Conservation (phyloP, 306 rosid species). For the Elaeagnus macrophylla region DNA sequence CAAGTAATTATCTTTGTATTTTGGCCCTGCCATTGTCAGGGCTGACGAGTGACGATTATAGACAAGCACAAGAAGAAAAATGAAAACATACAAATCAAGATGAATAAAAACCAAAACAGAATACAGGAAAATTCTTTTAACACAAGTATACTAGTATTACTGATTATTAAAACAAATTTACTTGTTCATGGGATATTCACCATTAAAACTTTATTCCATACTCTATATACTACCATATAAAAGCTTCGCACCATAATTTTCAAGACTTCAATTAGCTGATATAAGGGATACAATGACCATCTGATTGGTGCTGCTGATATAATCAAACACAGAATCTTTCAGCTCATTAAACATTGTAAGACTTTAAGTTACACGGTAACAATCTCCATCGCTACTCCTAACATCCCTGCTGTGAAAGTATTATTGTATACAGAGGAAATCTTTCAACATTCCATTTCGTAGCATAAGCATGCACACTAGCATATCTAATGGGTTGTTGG, state of each 20-base stretch:
- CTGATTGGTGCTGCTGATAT: conserved; percentile 14
- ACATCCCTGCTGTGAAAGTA: conserved; percentile 10
- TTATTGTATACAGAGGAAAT: conserved; percentile 5
- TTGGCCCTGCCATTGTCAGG: too few species aligned
- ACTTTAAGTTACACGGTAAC: conserved; percentile 14
- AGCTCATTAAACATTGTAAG: conserved; percentile 18
- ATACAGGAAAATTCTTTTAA: conserved; percentile 7
- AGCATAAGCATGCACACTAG: conserved; percentile 15
- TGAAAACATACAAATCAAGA: background rate
- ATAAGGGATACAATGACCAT: conserved; percentile 6
- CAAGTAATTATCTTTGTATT: too few species aligned
- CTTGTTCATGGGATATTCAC: conserved; percentile 18
- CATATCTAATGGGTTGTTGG: conserved; percentile 26
- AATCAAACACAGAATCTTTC: conserved; percentile 19
- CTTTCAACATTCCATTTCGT: conserved; percentile 18
- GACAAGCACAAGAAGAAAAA: background rate
- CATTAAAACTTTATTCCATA: conserved; percentile 17
- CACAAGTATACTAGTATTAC: conserved; percentile 13
- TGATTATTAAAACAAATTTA: background rate
- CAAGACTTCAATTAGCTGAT: conserved; percentile 9
- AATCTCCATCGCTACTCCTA: conserved; percentile 17
- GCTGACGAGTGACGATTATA: background rate
- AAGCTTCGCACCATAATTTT: conserved; percentile 6
- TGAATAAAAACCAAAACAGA: conserved; percentile 2
- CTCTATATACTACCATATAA: conserved; percentile 9